phyloP scores from a whole-genome alignment of 2,329 filamentous ascomycete genomes.

The Colletotrichum lini region DNA sequence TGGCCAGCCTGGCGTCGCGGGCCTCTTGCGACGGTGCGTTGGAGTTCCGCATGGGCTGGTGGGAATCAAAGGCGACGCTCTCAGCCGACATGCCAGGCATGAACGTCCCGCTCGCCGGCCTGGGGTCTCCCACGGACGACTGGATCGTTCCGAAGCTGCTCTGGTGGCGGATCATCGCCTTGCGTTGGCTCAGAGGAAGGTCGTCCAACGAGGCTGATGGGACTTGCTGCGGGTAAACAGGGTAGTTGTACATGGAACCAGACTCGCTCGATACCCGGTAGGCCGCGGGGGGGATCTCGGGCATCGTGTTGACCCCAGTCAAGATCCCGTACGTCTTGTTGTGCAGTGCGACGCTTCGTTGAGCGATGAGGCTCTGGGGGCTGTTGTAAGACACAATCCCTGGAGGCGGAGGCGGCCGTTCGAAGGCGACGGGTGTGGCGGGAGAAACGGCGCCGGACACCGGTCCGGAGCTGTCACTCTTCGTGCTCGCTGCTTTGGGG shows the following conservation, averaged over 20 bases:
- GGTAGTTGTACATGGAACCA: slow-evolving; percentile 57
- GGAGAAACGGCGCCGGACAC: slow-evolving; percentile 44
- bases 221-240: slow-evolving; percentile 45
- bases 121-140: slow-evolving; percentile 40
- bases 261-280: slow-evolving; percentile 56
- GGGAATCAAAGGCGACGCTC: slow-evolving; percentile 63
- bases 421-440: slow-evolving; percentile 31
- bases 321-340: slow-evolving; percentile 64
- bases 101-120: slow-evolving; percentile 20
- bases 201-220: slow-evolving; percentile 67
- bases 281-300: slow-evolving; percentile 45
- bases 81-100: slow-evolving; percentile 47
- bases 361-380: slow-evolving; percentile 69
- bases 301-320: slow-evolving; percentile 46
- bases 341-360: slow-evolving; percentile 68
- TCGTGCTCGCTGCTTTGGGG: slow-evolving; percentile 11
- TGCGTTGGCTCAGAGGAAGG: slow-evolving; percentile 79
- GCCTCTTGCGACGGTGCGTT: slow-evolving; percentile 58
- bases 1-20: slow-evolving; percentile 73
- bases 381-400: slow-evolving; percentile 66
- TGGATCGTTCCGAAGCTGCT: slow-evolving; percentile 55
- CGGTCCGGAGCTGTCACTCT: slow-evolving; percentile 31
- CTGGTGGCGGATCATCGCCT: slow-evolving; percentile 69
- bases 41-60: slow-evolving; percentile 66
- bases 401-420: slow-evolving; percentile 46